Evolutionary conservation across 306 rosid species (phyloP).

Genomic region (Begonia fuchsioides): DNA sequence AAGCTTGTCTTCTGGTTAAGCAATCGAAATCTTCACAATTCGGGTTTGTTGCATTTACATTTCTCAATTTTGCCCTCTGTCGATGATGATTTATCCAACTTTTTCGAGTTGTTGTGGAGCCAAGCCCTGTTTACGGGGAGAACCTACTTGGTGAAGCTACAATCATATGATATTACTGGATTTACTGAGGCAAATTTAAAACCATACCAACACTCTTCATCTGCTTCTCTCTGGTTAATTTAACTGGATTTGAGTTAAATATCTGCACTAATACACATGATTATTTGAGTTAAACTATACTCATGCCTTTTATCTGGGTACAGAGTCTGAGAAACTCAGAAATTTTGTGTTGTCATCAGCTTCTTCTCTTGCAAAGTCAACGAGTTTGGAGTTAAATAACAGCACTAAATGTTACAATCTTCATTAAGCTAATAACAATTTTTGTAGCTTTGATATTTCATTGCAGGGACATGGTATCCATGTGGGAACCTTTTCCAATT

Average conservation of each 20-base stretch:
- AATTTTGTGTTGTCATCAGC: constrained; percentile 71
- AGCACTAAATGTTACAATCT: constrained; percentile 37
- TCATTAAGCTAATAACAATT: too few species aligned
- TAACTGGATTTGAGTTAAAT: constrained; percentile 52
- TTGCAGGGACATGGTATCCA: too few species aligned
- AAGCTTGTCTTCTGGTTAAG: too few species aligned
- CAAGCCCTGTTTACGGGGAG: constrained; percentile 46
- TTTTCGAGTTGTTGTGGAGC: constrained; percentile 42
- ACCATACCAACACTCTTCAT: constrained; percentile 22
- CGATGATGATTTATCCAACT: constrained; percentile 30
- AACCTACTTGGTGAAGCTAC: constrained; percentile 67
- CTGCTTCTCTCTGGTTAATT: constrained; percentile 28
- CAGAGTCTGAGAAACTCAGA: constrained; percentile 44
- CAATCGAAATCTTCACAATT: too few species aligned
- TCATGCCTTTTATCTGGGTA: constrained; percentile 2
- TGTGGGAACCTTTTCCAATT: too few species aligned
- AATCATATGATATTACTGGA: constrained; percentile 31
- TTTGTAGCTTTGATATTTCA: too few species aligned
- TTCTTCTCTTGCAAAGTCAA: constrained; percentile 26
- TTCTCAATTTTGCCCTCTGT: neutral
- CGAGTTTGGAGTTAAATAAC: constrained; percentile 62
- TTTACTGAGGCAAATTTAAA: constrained; percentile 15
- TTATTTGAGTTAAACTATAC: constrained; percentile 9
- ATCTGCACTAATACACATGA: constrained; percentile 57
- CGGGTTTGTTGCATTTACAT: too few species aligned